These are phyloP conservation scores for Lactarius sanguifluus DNA, from an alignment of 768 basidiomycete species.

Conservation along the genomic window DNA sequence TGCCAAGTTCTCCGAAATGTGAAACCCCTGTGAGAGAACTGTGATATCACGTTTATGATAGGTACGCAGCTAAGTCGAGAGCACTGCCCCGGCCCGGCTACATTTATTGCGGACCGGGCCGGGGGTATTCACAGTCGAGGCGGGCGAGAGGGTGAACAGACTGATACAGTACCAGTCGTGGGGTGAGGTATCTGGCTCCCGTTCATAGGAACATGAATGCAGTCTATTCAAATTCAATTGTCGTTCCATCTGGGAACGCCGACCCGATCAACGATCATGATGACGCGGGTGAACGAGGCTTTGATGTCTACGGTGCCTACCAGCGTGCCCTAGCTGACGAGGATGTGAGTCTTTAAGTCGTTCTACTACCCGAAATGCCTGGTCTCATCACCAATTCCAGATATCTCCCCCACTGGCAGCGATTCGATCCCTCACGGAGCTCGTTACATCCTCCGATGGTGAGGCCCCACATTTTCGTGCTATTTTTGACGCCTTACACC, in stretches of 20 bases:
- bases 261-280: conserved; percentile 12
- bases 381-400: conserved; percentile 39
- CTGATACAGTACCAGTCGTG: not conserved
- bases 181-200: not conserved
- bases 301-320: conserved; percentile 57
- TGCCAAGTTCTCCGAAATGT: not conserved
- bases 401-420: conserved; percentile 85
- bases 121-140: not conserved
- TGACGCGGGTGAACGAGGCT: conserved; percentile 25
- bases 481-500: conserved; percentile 17
- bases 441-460: conserved; percentile 81
- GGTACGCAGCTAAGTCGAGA: not conserved
- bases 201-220: conserved; percentile 19
- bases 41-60: conserved; percentile 18
- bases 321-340: conserved; percentile 60
- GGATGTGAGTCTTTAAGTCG: conserved; percentile 47
- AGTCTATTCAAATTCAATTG: conserved; percentile 14
- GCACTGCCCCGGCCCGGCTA: not conserved
- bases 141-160: too few species aligned
- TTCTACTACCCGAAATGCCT: not conserved
- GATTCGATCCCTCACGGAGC: conserved; percentile 78
- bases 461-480: conserved; percentile 29
- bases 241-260: conserved; percentile 3
- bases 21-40: not conserved
- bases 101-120: conserved; percentile 8